phyloP scores from a whole-genome alignment of 2,329 filamentous ascomycete species.

The Diaporthe helianthi region DNA sequence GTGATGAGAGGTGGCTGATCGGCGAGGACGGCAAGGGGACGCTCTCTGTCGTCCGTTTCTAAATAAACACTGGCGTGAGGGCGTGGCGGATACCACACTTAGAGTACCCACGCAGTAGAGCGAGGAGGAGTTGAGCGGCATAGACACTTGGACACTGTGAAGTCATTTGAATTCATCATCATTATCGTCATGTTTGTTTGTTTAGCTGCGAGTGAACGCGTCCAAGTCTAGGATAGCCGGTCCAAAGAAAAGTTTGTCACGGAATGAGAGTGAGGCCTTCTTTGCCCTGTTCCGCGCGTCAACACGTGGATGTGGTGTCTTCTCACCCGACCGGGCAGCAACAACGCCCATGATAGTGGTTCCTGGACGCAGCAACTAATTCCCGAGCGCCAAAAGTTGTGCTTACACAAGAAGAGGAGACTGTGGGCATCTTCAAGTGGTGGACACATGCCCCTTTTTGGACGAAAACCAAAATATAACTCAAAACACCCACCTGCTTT shows the following conservation, averaged over 20 bases:
- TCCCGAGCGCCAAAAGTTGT: not conserved
- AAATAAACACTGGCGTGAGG: slow-evolving; percentile 39
- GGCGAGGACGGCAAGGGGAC: slow-evolving; percentile 61
- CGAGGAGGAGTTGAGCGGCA: not conserved
- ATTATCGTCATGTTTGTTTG: not conserved
- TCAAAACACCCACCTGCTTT: not conserved
- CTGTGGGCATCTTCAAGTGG: not conserved
- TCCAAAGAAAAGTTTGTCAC: slow-evolving; percentile 10
- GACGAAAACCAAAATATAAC: too few relatives aligned
- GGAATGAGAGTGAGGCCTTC: not conserved
- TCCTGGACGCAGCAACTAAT: not conserved
- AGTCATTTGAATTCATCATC: not conserved
- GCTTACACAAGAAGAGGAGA: not conserved
- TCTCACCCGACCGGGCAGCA: not conserved
- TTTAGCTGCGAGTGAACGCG: slow-evolving; percentile 12
- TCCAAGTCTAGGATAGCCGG: not conserved
- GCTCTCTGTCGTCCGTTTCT: slow-evolving; percentile 62
- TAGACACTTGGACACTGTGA: not conserved
- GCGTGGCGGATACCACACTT: not conserved
- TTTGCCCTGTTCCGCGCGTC: not conserved
- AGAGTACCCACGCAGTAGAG: not conserved
- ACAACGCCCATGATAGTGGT: not conserved
- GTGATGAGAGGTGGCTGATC: slow-evolving; percentile 68
- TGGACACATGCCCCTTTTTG: too few relatives aligned
- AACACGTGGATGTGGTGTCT: not conserved